These are phyloP conservation scores for Chlorella sp. DNA, from an alignment of 139 green algal species.

Conservation along the genomic window DNA sequence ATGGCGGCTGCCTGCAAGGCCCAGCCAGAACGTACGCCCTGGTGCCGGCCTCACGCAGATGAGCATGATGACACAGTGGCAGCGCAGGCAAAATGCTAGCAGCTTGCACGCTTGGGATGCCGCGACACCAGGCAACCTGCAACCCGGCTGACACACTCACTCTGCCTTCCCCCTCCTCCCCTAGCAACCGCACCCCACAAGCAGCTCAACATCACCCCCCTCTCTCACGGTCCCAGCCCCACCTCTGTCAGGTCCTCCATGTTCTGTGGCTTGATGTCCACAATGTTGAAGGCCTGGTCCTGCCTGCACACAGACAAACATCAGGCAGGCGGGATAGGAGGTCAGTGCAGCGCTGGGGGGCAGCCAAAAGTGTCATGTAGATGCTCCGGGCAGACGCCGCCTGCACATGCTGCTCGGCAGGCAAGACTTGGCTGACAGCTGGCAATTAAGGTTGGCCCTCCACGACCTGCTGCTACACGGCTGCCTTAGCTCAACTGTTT, in stretches of 20 bases:
- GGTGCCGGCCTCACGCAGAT: not conserved
- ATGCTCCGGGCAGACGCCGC: not conserved
- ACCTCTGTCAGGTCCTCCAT: constrained; percentile 99
- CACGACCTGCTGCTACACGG: too few relatives aligned
- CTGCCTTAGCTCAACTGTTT: too few relatives aligned
- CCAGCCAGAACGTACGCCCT: not conserved
- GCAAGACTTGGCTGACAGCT: too few relatives aligned
- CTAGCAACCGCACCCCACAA: too few relatives aligned
- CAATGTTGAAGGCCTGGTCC: constrained; percentile 94
- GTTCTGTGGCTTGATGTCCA: constrained; percentile 98
- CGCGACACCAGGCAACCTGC: not conserved
- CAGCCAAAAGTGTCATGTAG: not conserved
- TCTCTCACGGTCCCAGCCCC: not conserved
- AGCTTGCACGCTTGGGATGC: too few relatives aligned
- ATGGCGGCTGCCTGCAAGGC: not conserved
- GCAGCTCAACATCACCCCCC: not conserved
- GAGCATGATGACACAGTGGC: not conserved
- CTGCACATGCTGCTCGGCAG: too few relatives aligned
- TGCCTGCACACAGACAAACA: constrained; percentile 45
- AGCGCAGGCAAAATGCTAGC: not conserved
- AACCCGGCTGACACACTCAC: not conserved
- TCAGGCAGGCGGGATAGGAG: not conserved
- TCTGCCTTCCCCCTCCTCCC: not conserved
- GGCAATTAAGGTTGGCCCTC: too few relatives aligned
- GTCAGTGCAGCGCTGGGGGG: not conserved